These are phyloP conservation scores for Domatiomyces globalis DNA, from an alignment of 2,329 filamentous ascomycete genomes.

Conservation along the genomic window DNA sequence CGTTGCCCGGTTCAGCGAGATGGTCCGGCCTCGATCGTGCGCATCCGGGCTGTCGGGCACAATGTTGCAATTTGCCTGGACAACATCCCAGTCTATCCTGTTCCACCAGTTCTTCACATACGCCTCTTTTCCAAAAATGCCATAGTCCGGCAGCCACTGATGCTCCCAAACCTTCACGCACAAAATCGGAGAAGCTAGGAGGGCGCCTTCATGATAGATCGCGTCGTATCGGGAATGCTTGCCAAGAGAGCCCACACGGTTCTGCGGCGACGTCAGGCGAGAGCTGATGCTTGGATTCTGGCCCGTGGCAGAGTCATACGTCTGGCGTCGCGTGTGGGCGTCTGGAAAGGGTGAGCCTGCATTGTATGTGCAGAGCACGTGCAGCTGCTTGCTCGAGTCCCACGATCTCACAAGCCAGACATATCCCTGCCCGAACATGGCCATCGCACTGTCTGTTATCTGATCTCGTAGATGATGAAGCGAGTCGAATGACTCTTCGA, in stretches of 20 bases:
- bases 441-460: slow-evolving; percentile 63
- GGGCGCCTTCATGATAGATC: slow-evolving; percentile 5
- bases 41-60: neutral
- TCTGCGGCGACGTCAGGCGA: slow-evolving; percentile 4
- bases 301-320: slow-evolving; percentile 22
- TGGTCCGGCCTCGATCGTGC: neutral
- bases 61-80: neutral
- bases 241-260: slow-evolving; percentile 17
- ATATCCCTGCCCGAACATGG: slow-evolving; percentile 95
- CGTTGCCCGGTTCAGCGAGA: neutral
- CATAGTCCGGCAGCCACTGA: slow-evolving; percentile 74
- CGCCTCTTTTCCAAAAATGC: slow-evolving; percentile 56
- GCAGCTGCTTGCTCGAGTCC: slow-evolving; percentile 32
- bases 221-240: slow-evolving; percentile 10
- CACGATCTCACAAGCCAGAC: slow-evolving; percentile 72
- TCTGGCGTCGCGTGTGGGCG: slow-evolving; percentile 63
- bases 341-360: slow-evolving; percentile 77
- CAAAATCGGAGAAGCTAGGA: slow-evolving; percentile 43
- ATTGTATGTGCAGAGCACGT: slow-evolving; percentile 76
- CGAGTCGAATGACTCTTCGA: slow-evolving; percentile 63
- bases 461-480: slow-evolving; percentile 68
- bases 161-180: slow-evolving; percentile 97
- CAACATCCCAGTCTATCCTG: slow-evolving; percentile 57
- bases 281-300: slow-evolving; percentile 2
- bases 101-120: slow-evolving; percentile 81